Evolutionary conservation across 2,329 filamentous ascomycete genomes (phyloP), one percentile per base, ranked within the genome.

Genomic region (Aspergillus carbonarius): DNA sequence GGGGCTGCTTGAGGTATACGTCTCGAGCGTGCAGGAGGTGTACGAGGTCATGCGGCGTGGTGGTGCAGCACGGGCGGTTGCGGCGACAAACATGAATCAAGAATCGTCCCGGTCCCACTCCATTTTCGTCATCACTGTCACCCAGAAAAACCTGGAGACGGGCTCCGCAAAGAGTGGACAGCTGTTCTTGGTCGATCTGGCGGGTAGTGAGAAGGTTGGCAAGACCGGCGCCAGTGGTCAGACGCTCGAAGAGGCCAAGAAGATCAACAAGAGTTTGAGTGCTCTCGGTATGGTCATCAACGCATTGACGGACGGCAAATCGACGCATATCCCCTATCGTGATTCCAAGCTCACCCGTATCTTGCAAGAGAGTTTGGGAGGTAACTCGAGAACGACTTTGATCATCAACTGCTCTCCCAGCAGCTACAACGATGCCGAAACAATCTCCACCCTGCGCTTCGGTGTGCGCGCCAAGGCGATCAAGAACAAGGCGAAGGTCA

Each of bases 401-500:
- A 97, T 99, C 70, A 96, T 99, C 82, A 98, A 98, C 77, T 97
- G 93, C 76, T 98, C 95, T n/a, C 95, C 95, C 1, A 96, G 91
- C 79, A 96, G 92, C 73, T 98, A 98, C 81, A 98, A 99, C 81
- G 93, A 97, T 78, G 87, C 88, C 55, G 95, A 99, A 80, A 98
- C 95, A 0, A 79, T 98, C 50, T 89, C 92, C 65, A 99, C 95
- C 0, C 79, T 99, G 60, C 87, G 93, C 47, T 99, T 98, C 73
- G 95, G 95, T 81, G 96, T 95, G 78, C 85, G 95, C 74, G 95
- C 95, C 58, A 99, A 99, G 82, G 91, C 92, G 0, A 99, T 99
- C 82, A 97, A 98, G 88, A 98, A 98, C 82, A 98, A 98, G 84
- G 95, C 95, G 77, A 99, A 98, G 88, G 90, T 99, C 84, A 99